phyloP scores from a whole-genome alignment of 345 rosid species.

The Cardamine resedifolia region DNA sequence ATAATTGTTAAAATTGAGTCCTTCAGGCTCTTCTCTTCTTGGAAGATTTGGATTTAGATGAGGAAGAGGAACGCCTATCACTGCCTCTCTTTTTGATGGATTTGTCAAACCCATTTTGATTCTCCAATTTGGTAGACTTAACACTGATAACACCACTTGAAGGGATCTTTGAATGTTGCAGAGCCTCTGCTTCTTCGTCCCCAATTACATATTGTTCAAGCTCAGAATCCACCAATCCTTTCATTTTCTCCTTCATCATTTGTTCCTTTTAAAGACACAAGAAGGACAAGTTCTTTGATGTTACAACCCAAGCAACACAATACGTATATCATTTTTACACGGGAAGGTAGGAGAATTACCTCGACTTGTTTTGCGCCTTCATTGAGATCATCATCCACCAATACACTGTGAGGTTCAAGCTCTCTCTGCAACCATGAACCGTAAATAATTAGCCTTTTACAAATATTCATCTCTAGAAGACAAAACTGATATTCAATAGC shows the following conservation, averaged over 20 bases:
- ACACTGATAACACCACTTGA: slow-evolving; percentile 63
- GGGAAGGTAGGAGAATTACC: slow-evolving; percentile 44
- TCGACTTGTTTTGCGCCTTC: slow-evolving; percentile 83
- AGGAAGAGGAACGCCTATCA: slow-evolving; percentile 39
- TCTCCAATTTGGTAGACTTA: slow-evolving; percentile 38
- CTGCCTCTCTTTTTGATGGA: slow-evolving; percentile 58
- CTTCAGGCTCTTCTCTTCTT: slow-evolving; percentile 57
- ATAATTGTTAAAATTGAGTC: background rate
- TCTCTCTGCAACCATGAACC: slow-evolving; percentile 47
- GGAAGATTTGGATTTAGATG: slow-evolving; percentile 48
- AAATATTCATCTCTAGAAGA: background rate
- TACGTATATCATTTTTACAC: background rate
- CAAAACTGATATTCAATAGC: slow-evolving; percentile 1
- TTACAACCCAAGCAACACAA: slow-evolving; percentile 33
- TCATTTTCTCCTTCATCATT: slow-evolving; percentile 54
- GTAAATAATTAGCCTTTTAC: slow-evolving; percentile 11
- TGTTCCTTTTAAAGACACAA: slow-evolving; percentile 45
- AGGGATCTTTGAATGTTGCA: slow-evolving; percentile 55
- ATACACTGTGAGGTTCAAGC: slow-evolving; percentile 66
- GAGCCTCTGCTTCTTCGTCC: slow-evolving; percentile 62
- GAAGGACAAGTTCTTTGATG: slow-evolving; percentile 55
- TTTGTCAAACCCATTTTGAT: slow-evolving; percentile 38
- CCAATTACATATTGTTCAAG: slow-evolving; percentile 62
- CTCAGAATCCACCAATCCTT: slow-evolving; percentile 54
- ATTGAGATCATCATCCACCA: slow-evolving; percentile 75